Conservation (phyloP, 495 filamentous ascomycete genomes). For the Aspergillus bertholletiae region DNA sequence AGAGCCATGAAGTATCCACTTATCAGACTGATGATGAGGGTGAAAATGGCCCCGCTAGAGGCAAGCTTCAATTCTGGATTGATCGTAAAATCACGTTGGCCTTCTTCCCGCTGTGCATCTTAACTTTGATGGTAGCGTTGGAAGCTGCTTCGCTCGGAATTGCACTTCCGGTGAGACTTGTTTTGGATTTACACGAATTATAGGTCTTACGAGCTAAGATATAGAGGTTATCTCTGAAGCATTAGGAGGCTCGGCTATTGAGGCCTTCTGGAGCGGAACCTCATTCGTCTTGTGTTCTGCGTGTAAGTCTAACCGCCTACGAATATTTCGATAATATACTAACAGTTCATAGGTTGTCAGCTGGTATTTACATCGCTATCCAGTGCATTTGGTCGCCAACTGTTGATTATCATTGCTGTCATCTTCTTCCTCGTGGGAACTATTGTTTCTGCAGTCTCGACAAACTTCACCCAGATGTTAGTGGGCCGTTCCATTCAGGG, state of each 20-base stretch:
- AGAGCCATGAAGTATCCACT: too few relatives aligned
- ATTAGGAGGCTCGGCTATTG: conserved; percentile 43
- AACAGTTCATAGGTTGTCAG: conserved; percentile 27
- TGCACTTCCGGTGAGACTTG: conserved; percentile 56
- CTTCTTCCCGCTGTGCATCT: conserved; percentile 52
- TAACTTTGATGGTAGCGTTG: conserved; percentile 61
- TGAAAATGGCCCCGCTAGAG: too few relatives aligned
- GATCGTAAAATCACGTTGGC: too few relatives aligned
- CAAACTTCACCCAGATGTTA: conserved; percentile 31
- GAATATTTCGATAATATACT: not conserved
- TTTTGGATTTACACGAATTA: not conserved
- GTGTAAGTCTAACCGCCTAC: not conserved
- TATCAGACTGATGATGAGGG: too few relatives aligned
- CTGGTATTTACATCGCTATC: conserved; percentile 40
- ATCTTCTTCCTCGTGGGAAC: conserved; percentile 41
- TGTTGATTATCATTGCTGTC: conserved; percentile 36
- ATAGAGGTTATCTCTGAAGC: conserved; percentile 20
- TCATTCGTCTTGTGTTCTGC: conserved; percentile 47
- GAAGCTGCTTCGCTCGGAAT: conserved; percentile 69
- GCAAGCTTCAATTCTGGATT: too few relatives aligned
- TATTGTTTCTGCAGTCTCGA: conserved; percentile 31
- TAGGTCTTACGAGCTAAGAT: not conserved
- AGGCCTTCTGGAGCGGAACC: conserved; percentile 53
- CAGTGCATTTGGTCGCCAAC: conserved; percentile 51
- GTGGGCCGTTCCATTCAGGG: conserved; percentile 32